These are phyloP conservation scores for Emmonsiellopsis sp. DNA, from an alignment of 2,329 filamentous ascomycete genomes.

Conservation along the genomic window DNA sequence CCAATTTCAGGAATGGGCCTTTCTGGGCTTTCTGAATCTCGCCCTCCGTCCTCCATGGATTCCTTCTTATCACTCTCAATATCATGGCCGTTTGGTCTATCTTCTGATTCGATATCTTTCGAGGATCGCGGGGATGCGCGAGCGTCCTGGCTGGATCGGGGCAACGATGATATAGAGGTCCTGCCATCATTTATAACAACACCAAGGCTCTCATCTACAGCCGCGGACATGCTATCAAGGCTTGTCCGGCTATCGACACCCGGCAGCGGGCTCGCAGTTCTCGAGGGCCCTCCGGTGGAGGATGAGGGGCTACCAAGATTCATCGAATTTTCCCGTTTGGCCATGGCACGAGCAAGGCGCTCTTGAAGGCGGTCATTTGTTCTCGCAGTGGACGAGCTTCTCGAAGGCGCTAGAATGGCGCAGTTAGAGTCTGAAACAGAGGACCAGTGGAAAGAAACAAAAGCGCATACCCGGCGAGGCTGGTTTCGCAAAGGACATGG, in stretches of 20 bases:
- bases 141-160: constrained; percentile 23
- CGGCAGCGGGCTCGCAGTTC: constrained; percentile 42
- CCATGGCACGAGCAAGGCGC: constrained; percentile 77
- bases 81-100: constrained; percentile 1
- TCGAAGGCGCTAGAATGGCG: constrained; percentile 40
- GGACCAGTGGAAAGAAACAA: not conserved
- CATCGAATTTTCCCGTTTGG: constrained; percentile 52
- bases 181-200: constrained; percentile 9
- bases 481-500: constrained; percentile 15
- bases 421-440: constrained; percentile 1
- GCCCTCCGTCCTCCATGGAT: not conserved
- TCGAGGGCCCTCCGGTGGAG: constrained; percentile 42
- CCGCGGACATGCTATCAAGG: constrained; percentile 18
- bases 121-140: constrained; percentile 16
- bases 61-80: not conserved
- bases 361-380: constrained; percentile 81
- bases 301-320: constrained; percentile 39
- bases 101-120: constrained; percentile 16
- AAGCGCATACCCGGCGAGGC: constrained; percentile 20
- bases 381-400: constrained; percentile 55
- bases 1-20: constrained; percentile 11
- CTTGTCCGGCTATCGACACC: constrained; percentile 33
- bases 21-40: constrained; percentile 4
- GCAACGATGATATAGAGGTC: constrained; percentile 9
- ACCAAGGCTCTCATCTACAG: constrained; percentile 13